These are phyloP conservation scores for Saccharomyces hybrid DNA, from an alignment of 1,139 yeast species.

Conservation along the genomic window DNA sequence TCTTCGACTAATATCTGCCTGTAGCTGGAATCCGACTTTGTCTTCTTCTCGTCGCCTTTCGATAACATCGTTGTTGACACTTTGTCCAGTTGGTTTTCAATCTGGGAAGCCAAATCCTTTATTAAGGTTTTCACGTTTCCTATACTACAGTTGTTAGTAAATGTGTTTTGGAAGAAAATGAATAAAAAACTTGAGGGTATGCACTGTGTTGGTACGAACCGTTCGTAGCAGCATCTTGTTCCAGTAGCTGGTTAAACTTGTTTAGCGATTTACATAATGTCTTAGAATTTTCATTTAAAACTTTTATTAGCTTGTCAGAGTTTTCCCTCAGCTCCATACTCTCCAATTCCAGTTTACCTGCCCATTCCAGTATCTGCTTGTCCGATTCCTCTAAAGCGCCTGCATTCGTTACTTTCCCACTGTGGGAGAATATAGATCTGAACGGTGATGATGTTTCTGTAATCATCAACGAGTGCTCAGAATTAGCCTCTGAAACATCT, in stretches of 20 bases:
- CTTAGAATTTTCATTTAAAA: constrained; percentile 1
- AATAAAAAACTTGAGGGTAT: not conserved
- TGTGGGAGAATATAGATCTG: not conserved
- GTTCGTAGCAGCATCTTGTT: not conserved
- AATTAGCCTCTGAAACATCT: constrained; percentile 3
- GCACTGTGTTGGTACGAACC: not conserved
- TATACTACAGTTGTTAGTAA: not conserved
- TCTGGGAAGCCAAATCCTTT: not conserved
- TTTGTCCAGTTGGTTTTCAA: not conserved
- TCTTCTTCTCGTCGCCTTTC: not conserved
- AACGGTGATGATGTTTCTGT: constrained; percentile 6
- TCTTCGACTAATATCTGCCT: constrained; percentile 2
- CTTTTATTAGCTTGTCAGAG: constrained; percentile 27
- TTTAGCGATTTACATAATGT: not conserved
- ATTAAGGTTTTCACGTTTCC: not conserved
- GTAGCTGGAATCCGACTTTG: not conserved
- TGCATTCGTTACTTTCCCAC: not conserved
- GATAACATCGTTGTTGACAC: not conserved
- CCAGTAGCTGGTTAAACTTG: not conserved
- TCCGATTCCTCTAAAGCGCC: constrained; percentile 26
- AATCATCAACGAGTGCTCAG: constrained; percentile 3
- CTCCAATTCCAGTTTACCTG: constrained; percentile 39
- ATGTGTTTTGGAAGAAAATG: not conserved
- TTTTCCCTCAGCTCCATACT: constrained; percentile 35
- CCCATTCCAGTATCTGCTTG: constrained; percentile 38